Base-by-base conservation (phyloP, 768 basidiomycete species). In the Leccinum olivaceopallidum region DNA sequence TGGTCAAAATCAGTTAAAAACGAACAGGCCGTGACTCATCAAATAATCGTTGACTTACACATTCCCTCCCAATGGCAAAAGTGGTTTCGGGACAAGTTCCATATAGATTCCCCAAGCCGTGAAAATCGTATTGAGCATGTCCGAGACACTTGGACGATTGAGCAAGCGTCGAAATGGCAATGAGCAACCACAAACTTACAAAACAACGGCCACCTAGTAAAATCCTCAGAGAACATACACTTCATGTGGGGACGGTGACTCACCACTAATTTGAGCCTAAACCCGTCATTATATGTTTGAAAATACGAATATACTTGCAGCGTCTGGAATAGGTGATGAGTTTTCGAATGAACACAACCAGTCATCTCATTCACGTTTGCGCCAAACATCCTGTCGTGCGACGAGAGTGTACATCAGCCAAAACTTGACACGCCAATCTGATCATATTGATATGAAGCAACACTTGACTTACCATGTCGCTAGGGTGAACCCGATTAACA, bases 71-170 rank as follows among this genome's bases (percentile, higher is more conserved):
- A 58, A 28, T 9, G 60, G 57, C 28, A 52, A 32, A 12, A 57
- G 26, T 22, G 57, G 60, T 4, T 24, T 57, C 28, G 56, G 52
- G 14, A 66, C 32, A 16, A 66, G 53, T 22, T 54, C 48, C 50
- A 55, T 8, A 12, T 63, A 62, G 7, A 65, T 53, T 14, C 32
- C 64, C 64, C 63, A 65, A 22, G 51, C 42, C 14, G 16, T n/a
- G 12, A 65, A 57, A 26, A 62, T 30, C 6, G 57, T 50, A 28
- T 59, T 66, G 47, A 62, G 7, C 65, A 66, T 57, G 30, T 65
- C 64, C 18, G 60, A 53, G n/a, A 62, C 7, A 22, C 64, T 65
- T 42, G n/a, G n/a, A 52, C 13, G 51, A 18, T 47, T 47, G 6
- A 47, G 16, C 18, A 3, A 16, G 32, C 37, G 34, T 58, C 34